These are phyloP conservation scores for Septoria petroselini DNA, from an alignment of 2,329 filamentous ascomycete species.

Conservation along the genomic window DNA sequence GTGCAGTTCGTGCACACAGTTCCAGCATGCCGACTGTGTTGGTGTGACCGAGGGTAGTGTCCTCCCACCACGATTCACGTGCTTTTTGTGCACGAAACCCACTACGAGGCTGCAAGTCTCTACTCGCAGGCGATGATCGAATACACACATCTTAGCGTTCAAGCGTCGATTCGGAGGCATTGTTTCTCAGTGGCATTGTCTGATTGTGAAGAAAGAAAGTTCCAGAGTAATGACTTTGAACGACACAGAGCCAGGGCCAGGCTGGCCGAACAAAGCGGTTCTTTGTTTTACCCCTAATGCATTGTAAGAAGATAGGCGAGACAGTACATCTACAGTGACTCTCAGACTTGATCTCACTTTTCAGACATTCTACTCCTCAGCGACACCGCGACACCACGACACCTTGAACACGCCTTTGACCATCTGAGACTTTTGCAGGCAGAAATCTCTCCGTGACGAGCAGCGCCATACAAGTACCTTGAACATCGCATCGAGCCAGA, in stretches of 20 bases:
- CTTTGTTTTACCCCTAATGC: slow-evolving; percentile 19
- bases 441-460: not conserved
- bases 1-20: slow-evolving; percentile 63
- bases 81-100: slow-evolving; percentile 47
- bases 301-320: slow-evolving; percentile 19
- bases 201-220: slow-evolving; percentile 7
- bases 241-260: slow-evolving; percentile 12
- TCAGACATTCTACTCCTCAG: slow-evolving; percentile 1
- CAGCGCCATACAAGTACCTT: not conserved
- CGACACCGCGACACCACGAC: not conserved
- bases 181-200: slow-evolving; percentile 8
- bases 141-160: slow-evolving; percentile 19
- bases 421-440: slow-evolving; percentile 5
- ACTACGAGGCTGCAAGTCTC: slow-evolving; percentile 12
- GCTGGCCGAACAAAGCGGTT: slow-evolving; percentile 18
- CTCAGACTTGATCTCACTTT: not conserved
- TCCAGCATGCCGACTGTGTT: slow-evolving; percentile 59
- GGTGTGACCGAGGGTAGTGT: slow-evolving; percentile 48
- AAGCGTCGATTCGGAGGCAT: slow-evolving; percentile 12
- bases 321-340: slow-evolving; percentile 10
- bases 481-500: not conserved
- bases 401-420: slow-evolving; percentile 1
- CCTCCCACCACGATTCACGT: slow-evolving; percentile 50
- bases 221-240: slow-evolving; percentile 3
- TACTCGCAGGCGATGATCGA: slow-evolving; percentile 9